Evolutionary conservation across 2,329 filamentous ascomycete genomes (phyloP).

Genomic region (Rhynchosporium secalis): DNA sequence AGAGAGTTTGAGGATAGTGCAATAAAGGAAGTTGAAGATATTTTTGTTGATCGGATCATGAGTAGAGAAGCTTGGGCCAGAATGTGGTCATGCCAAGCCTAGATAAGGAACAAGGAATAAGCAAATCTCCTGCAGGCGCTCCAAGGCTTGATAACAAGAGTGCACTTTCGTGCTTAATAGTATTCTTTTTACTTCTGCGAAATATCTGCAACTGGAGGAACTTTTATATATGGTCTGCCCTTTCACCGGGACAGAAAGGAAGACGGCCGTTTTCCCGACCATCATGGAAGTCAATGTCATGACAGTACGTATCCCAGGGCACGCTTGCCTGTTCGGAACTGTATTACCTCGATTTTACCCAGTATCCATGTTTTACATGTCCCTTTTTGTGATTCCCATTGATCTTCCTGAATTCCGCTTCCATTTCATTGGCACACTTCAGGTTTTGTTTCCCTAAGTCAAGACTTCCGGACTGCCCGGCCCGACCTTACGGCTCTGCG

Average conservation of each 20-base stretch:
- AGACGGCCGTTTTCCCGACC: neutral
- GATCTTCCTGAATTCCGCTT: neutral
- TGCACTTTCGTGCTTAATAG: neutral
- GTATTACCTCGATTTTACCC: no score
- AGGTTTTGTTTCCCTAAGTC: neutral
- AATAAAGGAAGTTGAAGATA: slow-evolving; percentile 13
- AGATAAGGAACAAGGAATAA: slow-evolving; percentile 13
- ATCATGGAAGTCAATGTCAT: no score
- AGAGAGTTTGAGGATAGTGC: slow-evolving; percentile 14
- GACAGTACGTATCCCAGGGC: no score
- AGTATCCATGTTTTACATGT: no score
- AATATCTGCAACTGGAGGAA: neutral
- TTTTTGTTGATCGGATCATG: slow-evolving; percentile 10
- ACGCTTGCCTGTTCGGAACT: no score
- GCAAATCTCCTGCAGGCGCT: slow-evolving; percentile 9
- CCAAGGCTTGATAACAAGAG: neutral
- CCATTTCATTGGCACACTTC: neutral
- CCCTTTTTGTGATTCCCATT: neutral
- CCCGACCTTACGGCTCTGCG: slow-evolving; percentile 14
- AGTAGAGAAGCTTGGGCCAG: slow-evolving; percentile 10
- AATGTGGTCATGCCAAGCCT: neutral
- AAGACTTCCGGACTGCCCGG: neutral
- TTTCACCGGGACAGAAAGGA: neutral
- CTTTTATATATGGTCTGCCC: no score
- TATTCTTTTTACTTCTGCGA: neutral